These are phyloP conservation scores for Colletotrichum sansevieriae DNA, from an alignment of 2,329 filamentous ascomycete species.

Conservation along the genomic window DNA sequence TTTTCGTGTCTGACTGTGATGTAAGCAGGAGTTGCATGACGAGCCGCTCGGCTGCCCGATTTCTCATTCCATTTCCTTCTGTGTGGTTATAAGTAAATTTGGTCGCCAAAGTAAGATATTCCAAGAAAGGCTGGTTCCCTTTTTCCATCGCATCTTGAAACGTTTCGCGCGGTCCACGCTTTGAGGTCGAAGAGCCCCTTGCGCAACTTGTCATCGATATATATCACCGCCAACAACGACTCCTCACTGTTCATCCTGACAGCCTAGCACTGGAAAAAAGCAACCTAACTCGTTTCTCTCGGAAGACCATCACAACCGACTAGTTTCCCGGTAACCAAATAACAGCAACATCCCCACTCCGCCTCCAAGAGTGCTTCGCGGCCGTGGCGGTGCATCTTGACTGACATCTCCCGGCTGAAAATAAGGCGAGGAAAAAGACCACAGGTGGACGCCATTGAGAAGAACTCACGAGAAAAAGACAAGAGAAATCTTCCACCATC, in stretches of 20 bases:
- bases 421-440: not conserved
- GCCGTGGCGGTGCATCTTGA: constrained; percentile 6
- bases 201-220: not conserved
- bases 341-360: not conserved
- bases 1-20: constrained; percentile 18
- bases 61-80: not conserved
- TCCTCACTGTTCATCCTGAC: constrained; percentile 13
- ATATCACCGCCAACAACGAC: constrained; percentile 8
- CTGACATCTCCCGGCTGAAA: constrained; percentile 1
- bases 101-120: constrained; percentile 3
- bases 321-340: not conserved
- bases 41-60: constrained; percentile 7
- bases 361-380: not conserved
- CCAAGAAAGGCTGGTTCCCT: constrained; percentile 4
- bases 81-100: constrained; percentile 31
- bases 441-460: not conserved
- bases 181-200: constrained; percentile 4
- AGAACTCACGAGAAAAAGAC: not conserved
- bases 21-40: constrained; percentile 31
- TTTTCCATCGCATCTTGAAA: constrained; percentile 27
- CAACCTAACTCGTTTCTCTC: not conserved
- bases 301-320: too few species aligned
- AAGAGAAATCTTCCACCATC: not conserved
- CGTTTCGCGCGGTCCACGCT: constrained; percentile 1
- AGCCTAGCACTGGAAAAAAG: not conserved